Conservation (phyloP, 352 stramenopile species). For the Pythium periplocum region DNA sequence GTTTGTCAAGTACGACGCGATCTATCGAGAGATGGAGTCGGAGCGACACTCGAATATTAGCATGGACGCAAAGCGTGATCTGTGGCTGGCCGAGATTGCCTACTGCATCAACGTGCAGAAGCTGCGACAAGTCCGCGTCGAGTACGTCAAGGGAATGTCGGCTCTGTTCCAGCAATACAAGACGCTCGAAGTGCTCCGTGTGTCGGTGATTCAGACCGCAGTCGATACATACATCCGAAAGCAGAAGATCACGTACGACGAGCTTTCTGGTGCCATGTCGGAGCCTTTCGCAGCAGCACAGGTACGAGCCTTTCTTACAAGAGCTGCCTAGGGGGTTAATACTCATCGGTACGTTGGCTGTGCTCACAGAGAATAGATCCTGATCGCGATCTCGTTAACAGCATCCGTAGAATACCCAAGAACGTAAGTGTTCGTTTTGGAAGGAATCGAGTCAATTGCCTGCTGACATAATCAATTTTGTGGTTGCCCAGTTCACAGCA, state of each 20-base stretch:
- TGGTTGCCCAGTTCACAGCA: slow-evolving; percentile 49
- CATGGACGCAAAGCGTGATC: slow-evolving; percentile 26
- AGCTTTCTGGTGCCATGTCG: slow-evolving; percentile 59
- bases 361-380: slow-evolving; percentile 61
- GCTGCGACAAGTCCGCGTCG: slow-evolving; percentile 48
- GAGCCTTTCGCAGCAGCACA: slow-evolving; percentile 57
- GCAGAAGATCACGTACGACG: slow-evolving; percentile 72
- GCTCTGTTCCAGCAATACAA: slow-evolving; percentile 81
- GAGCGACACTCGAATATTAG: slow-evolving; percentile 13
- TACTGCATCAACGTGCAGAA: slow-evolving; percentile 76
- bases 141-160: slow-evolving; percentile 84
- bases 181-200: slow-evolving; percentile 62
- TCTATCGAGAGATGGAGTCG: slow-evolving; percentile 58
- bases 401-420: slow-evolving; percentile 76
- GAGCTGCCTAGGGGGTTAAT: neutral
- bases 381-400: slow-evolving; percentile 71
- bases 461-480: neutral
- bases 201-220: slow-evolving; percentile 67
- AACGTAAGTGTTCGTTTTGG: slow-evolving; percentile 40
- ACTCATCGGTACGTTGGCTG: neutral
- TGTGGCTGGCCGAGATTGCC: slow-evolving; percentile 71
- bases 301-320: slow-evolving; percentile 21
- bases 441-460: slow-evolving; percentile 2
- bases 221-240: slow-evolving; percentile 78
- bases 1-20: slow-evolving; percentile 51